Evolutionary conservation across 1,139 yeast species (phyloP).

Genomic region (Lodderomyces elongisporus): DNA sequence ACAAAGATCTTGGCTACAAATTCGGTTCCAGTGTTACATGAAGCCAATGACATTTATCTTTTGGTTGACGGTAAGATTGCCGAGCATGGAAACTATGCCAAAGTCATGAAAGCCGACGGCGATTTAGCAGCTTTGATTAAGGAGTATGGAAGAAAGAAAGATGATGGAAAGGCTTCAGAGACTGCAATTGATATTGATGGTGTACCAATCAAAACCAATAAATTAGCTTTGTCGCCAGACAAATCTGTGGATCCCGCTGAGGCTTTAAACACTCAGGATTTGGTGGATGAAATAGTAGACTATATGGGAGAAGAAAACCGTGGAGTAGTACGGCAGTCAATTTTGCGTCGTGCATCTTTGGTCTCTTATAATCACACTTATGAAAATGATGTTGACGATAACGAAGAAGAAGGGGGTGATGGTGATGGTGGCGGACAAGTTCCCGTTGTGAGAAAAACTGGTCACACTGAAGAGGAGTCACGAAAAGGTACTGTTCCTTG

Average conservation of each 20-base stretch:
- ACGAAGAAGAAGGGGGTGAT: conserved; percentile 7
- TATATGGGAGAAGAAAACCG: conserved; percentile 29
- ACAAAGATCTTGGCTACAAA: conserved; percentile 34
- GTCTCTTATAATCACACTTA: conserved; percentile 21
- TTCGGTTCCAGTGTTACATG: conserved; percentile 25
- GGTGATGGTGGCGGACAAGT: conserved; percentile 10
- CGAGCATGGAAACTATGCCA: conserved; percentile 29
- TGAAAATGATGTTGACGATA: conserved; percentile 14
- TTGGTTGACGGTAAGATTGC: conserved; percentile 21
- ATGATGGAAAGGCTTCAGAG: conserved; percentile 16
- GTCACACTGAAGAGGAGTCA: conserved; percentile 26
- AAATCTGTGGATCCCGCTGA: conserved; percentile 1
- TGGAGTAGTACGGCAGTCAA: conserved; percentile 9
- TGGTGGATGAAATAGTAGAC: conserved; percentile 14
- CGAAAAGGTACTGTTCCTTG: conserved; percentile 32
- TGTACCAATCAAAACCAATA: conserved; percentile 23
- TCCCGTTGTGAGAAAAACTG: conserved; percentile 22
- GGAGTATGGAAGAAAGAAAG: conserved; percentile 20
- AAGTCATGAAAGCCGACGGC: conserved; percentile 27
- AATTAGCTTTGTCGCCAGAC: conserved; percentile 2
- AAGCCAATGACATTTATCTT: conserved; percentile 24
- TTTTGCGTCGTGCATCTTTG: conserved; percentile 18
- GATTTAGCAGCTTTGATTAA: conserved; percentile 23
- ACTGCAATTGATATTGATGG: conserved; percentile 36
- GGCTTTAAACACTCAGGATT: conserved; percentile 16